Percentiles rank a stretch among this genome's conserved stretches.
These are phyloP conservation scores for Puccinia triticina DNA, from an alignment of 1,284 basidiomycete genomes.

Conservation along the genomic window DNA sequence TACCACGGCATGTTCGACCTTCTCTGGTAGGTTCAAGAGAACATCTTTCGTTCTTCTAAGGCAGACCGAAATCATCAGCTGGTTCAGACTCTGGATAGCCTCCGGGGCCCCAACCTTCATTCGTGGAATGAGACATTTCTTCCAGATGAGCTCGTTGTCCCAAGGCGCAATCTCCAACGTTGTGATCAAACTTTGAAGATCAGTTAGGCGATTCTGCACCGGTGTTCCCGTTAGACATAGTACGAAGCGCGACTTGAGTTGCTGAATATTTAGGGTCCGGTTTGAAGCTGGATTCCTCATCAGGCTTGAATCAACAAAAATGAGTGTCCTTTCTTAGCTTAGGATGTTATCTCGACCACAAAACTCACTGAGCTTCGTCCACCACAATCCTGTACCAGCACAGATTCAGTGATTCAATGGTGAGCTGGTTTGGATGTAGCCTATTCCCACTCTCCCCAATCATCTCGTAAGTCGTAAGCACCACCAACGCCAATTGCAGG, in stretches of 20 bases:
- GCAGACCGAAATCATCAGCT: not conserved
- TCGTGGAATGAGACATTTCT: not conserved
- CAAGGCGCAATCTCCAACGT: not conserved
- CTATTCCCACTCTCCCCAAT: not conserved
- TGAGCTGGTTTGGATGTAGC: not conserved
- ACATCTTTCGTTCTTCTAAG: not conserved
- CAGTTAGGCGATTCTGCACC: conserved; percentile 59
- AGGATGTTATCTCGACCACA: no score
- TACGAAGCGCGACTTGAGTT: conserved; percentile 57
- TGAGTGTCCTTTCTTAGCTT: no score
- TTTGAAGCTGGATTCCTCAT: conserved; percentile 59
- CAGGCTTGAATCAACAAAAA: conserved; percentile 19
- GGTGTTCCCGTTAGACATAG: conserved; percentile 60
- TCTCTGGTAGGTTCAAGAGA: not conserved
- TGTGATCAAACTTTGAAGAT: conserved; percentile 57
- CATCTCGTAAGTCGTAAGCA: not conserved
- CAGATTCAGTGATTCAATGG: conserved; percentile 49
- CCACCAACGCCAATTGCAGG: not conserved
- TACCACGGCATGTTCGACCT: not conserved
- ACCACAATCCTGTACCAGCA: conserved; percentile 60
- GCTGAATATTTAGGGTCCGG: conserved; percentile 58
- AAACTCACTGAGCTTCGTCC: conserved; percentile 56
- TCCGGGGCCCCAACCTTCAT: not conserved
- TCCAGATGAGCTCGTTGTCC: not conserved
- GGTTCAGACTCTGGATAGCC: not conserved